Evolutionary conservation across 2,329 filamentous ascomycete genomes (phyloP).

Genomic region (Beauveria sp.): DNA sequence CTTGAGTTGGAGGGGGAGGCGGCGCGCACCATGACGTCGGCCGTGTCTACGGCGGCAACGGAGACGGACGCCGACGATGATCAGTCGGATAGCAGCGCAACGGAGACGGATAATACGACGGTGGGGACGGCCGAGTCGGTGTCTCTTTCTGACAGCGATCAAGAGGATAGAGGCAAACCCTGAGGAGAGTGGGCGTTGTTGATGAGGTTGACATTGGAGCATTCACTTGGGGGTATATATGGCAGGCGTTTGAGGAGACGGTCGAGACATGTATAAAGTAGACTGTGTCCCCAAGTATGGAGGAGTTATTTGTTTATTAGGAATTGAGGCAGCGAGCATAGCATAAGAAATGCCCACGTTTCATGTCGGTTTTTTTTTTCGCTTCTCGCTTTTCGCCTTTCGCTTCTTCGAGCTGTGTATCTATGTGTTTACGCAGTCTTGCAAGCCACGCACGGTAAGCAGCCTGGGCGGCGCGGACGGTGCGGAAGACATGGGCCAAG

Average conservation of each 20-base stretch:
- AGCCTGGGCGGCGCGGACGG: no score
- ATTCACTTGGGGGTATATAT: not conserved
- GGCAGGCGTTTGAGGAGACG: not conserved
- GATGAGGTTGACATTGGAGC: not conserved
- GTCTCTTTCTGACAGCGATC: not conserved
- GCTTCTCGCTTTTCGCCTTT: no score
- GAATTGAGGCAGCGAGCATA: not conserved
- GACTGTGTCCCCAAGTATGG: not conserved
- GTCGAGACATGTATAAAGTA: not conserved
- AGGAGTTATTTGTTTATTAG: not conserved
- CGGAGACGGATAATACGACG: slow-evolving; percentile 9
- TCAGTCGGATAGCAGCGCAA: not conserved
- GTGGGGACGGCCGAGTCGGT: slow-evolving; percentile 3
- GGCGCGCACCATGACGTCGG: not conserved
- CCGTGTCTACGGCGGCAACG: not conserved
- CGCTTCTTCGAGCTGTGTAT: no score
- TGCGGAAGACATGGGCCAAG: no score
- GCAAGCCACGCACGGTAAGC: no score
- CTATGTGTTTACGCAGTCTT: no score
- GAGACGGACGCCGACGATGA: not conserved
- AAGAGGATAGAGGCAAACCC: not conserved
- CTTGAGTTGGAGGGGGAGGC: not conserved
- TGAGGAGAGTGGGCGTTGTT: not conserved
- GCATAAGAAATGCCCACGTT: no score
- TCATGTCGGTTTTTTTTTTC: no score